Evolutionary conservation across 345 rosid genomes (phyloP).

Genomic region (Hibiscus trionum): DNA sequence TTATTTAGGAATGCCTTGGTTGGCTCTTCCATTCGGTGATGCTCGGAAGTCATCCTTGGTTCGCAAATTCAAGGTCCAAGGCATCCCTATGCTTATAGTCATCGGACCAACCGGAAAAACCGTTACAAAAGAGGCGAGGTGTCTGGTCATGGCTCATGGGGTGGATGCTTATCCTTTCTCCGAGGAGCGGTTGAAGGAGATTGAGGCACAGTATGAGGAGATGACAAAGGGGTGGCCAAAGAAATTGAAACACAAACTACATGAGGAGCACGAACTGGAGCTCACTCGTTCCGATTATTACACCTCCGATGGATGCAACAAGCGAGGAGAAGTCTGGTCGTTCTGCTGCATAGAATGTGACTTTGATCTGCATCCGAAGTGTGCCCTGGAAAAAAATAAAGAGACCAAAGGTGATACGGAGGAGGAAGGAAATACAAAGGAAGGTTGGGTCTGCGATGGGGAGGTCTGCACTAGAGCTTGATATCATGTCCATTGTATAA

Average conservation of each 20-base stretch:
- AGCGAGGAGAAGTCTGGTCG: constrained; percentile 43
- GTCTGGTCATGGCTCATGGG: constrained; percentile 30
- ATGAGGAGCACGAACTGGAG: constrained; percentile 61
- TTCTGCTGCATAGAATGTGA: constrained; percentile 51
- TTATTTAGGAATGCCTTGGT: constrained; percentile 57
- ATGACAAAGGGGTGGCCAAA: constrained; percentile 67
- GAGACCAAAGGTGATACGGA: constrained; percentile 7
- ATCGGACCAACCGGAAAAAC: constrained; percentile 50
- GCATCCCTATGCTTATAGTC: constrained; percentile 48
- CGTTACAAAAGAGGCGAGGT: constrained; percentile 36
- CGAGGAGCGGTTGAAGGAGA: constrained; percentile 36
- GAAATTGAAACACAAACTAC: constrained; percentile 52
- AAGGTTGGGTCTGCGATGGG: constrained; percentile 58
- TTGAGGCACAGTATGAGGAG: constrained; percentile 23
- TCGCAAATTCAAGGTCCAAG: constrained; percentile 39
- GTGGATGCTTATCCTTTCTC: constrained; percentile 68
- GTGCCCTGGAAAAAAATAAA: neutral
- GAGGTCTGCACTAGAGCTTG: constrained; percentile 42
- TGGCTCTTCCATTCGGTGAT: constrained; percentile 67
- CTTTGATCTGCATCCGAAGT: constrained; percentile 56
- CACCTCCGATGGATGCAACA: constrained; percentile 35
- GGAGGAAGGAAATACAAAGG: constrained; percentile 17
- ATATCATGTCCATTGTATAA: neutral
- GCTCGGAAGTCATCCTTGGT: constrained; percentile 37
- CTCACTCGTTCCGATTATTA: constrained; percentile 25